Conservation (phyloP, 2,329 filamentous ascomycete genomes). For the Cladosporium oxysporum region DNA sequence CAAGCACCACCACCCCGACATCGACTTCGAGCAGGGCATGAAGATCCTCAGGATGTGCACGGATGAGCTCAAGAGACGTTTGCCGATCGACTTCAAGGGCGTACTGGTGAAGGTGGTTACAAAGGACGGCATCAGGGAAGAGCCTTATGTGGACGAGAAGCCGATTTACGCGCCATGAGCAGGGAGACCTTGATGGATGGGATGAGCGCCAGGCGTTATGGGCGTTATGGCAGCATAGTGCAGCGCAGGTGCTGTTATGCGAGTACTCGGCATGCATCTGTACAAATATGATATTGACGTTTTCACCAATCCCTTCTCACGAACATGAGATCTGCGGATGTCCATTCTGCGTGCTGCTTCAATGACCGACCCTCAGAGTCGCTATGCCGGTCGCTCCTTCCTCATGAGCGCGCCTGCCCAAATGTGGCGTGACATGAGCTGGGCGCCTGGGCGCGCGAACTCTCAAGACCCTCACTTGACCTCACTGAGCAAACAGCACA, state of each 20-base stretch:
- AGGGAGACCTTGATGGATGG: constrained; percentile 18
- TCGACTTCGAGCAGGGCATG: constrained; percentile 82
- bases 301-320: neutral
- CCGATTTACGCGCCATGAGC: constrained; percentile 34
- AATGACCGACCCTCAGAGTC: neutral
- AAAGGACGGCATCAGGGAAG: constrained; percentile 85
- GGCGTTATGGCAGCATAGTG: constrained; percentile 17
- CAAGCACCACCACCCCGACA: constrained; percentile 97
- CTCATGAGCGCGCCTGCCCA: neutral
- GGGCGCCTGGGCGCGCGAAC: neutral
- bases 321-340: neutral
- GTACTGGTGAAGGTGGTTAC: constrained; percentile 86
- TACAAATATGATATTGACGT: constrained; percentile 18
- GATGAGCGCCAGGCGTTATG: constrained; percentile 18
- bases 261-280: constrained; percentile 18
- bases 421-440: neutral
- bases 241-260: constrained; percentile 13
- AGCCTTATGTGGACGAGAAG: constrained; percentile 73
- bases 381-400: neutral
- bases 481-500: neutral
- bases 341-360: neutral
- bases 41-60: constrained; percentile 94
- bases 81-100: constrained; percentile 99
- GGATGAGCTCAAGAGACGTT: constrained; percentile 92
- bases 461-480: neutral